Evolutionary conservation across 2,329 filamentous ascomycete species (phyloP).

Genomic region (Pseudogymnoascus sp.): DNA sequence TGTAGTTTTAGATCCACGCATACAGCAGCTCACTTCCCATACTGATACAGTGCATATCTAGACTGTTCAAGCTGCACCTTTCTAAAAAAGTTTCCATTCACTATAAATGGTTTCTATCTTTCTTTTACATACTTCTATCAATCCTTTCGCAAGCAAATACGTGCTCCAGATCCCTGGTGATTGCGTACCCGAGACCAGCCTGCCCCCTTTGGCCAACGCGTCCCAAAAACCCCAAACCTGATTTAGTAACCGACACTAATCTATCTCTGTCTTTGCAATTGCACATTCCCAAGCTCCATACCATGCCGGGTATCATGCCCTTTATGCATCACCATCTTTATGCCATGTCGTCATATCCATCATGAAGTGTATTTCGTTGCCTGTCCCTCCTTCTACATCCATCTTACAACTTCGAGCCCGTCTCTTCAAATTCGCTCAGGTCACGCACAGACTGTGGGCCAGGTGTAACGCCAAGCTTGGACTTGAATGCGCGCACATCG

Average conservation of each 20-base stretch:
- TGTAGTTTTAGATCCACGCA: not conserved
- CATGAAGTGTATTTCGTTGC: constrained; percentile 4
- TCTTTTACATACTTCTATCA: constrained; percentile 8
- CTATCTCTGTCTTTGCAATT: not conserved
- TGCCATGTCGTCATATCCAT: not conserved
- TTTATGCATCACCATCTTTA: constrained; percentile 1
- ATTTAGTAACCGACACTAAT: not conserved
- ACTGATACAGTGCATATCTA: not conserved
- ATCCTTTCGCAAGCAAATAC: not conserved
- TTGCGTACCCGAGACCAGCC: not conserved
- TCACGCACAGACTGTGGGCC: constrained; percentile 67
- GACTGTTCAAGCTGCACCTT: not conserved
- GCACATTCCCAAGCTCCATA: constrained; percentile 1
- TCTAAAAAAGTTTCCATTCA: not conserved
- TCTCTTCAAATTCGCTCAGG: constrained; percentile 76
- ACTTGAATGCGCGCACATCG: constrained; percentile 75
- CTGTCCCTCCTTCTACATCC: not conserved
- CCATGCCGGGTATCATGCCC: constrained; percentile 4
- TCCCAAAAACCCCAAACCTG: not conserved
- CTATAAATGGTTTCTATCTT: not conserved
- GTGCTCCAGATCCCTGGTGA: not conserved
- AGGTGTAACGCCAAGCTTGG: constrained; percentile 59
- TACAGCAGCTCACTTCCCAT: not conserved
- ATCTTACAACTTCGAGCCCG: constrained; percentile 66
- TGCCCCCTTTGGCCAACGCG: not conserved